Evolutionary conservation across 768 basidiomycete species (phyloP).

Genomic region (Leucocoprinus birnbaumii): DNA sequence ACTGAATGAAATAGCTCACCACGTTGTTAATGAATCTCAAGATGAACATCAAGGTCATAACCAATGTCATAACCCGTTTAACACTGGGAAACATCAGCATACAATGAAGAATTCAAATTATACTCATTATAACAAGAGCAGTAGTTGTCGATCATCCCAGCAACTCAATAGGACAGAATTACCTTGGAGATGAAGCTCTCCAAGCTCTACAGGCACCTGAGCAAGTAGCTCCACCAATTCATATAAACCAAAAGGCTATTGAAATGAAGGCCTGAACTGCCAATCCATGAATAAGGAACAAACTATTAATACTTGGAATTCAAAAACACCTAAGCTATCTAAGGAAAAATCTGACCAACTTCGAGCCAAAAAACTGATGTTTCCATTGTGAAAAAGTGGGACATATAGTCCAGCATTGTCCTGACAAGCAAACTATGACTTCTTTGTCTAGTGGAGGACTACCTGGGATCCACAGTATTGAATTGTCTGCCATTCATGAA

Average conservation of each 20-base stretch:
- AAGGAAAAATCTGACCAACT: slow-evolving; percentile 12
- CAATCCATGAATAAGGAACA: slow-evolving; percentile 23
- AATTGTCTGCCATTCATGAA: slow-evolving; percentile 2
- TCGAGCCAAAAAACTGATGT: slow-evolving; percentile 19
- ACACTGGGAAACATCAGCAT: too few species aligned
- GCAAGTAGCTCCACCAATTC: too few species aligned
- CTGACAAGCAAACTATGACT: slow-evolving; percentile 15
- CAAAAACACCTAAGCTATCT: not conserved
- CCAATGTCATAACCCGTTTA: slow-evolving; percentile 12
- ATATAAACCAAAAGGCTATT: too few species aligned
- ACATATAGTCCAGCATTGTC: slow-evolving; percentile 27
- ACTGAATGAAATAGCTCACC: too few species aligned
- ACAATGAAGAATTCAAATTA: too few species aligned
- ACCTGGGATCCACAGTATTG: slow-evolving; percentile 14
- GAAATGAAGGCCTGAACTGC: too few species aligned
- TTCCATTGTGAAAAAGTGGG: slow-evolving; percentile 24
- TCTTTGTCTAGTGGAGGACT: slow-evolving; percentile 9
- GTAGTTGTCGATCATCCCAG: too few species aligned
- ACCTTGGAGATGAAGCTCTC: too few species aligned
- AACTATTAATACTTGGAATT: not conserved
- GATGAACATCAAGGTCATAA: slow-evolving; percentile 13
- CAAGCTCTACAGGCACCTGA: too few species aligned
- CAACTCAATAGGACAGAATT: too few species aligned
- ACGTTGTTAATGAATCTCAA: slow-evolving; percentile 15
- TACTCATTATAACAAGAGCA: too few species aligned